Evolutionary conservation across 2,329 filamentous ascomycete species (phyloP).

Genomic region (Diaporthe vexans): DNA sequence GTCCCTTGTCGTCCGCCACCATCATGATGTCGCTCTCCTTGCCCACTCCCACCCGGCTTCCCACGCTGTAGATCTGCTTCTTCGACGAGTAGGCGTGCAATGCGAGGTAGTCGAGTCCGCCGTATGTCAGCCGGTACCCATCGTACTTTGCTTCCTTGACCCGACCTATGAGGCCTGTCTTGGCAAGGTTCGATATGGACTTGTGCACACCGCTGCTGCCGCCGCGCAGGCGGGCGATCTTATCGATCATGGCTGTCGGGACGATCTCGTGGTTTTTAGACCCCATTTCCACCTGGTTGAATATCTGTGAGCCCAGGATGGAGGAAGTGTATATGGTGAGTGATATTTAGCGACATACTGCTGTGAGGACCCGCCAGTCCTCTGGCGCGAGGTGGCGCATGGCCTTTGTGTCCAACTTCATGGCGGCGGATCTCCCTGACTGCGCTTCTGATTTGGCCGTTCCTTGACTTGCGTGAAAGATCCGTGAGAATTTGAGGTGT

Average conservation of each 20-base stretch:
- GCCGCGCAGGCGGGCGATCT: constrained; percentile 84
- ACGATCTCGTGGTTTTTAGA: constrained; percentile 98
- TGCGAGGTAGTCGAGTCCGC: constrained; percentile 97
- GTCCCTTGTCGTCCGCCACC: constrained; percentile 83
- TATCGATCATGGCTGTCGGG: constrained; percentile 88
- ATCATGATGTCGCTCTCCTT: constrained; percentile 99
- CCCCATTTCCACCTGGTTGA: constrained; percentile 85
- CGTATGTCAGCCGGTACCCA: constrained; percentile 96
- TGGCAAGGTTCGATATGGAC: constrained; percentile 91
- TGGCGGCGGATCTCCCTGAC: constrained; percentile 56
- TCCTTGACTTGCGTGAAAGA: neutral
- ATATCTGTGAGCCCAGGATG: constrained; percentile 50
- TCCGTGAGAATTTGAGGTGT: no score
- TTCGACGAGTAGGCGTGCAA: constrained; percentile 88
- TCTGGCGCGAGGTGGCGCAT: constrained; percentile 93
- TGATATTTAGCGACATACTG: constrained; percentile 68
- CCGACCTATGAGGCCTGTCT: constrained; percentile 89
- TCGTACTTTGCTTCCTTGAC: constrained; percentile 98
- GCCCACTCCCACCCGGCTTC: constrained; percentile 93
- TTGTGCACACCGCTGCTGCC: constrained; percentile 84
- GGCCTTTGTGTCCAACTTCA: constrained; percentile 96
- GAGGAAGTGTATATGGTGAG: constrained; percentile 36
- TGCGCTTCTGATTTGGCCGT: neutral
- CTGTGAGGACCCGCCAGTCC: constrained; percentile 95
- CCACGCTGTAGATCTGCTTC: constrained; percentile 89